Conservation (phyloP, 169 alveolate species). For the Cryptosporidium muris region DNA sequence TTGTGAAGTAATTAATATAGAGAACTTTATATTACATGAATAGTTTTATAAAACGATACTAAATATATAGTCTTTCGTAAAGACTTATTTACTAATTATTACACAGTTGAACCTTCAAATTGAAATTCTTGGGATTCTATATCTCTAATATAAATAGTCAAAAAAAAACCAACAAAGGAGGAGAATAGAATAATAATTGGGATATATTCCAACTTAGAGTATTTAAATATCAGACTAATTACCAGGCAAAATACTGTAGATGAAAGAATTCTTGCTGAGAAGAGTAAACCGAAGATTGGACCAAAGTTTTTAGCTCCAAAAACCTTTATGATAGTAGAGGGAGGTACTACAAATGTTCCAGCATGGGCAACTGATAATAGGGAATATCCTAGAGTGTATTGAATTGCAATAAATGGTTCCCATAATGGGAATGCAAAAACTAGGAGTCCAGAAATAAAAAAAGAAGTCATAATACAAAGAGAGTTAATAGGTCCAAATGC, state of each 20-base stretch:
- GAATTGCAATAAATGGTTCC: conserved; percentile 17
- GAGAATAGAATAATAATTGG: conserved; percentile 46
- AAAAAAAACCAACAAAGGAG: conserved; percentile 52
- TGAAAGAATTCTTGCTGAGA: conserved; percentile 44
- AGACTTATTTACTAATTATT: too few species aligned
- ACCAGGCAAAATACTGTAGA: conserved; percentile 38
- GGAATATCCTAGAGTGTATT: conserved; percentile 31
- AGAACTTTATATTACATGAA: too few species aligned
- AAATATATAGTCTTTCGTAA: too few species aligned
- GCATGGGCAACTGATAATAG: conserved; percentile 61
- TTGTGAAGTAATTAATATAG: too few species aligned
- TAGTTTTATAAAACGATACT: too few species aligned
- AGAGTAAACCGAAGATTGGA: conserved; percentile 12
- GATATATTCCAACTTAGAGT: conserved; percentile 9
- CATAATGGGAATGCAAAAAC: conserved; percentile 29
- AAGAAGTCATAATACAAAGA: conserved; percentile 19
- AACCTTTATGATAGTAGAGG: conserved; percentile 13
- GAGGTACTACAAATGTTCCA: conserved; percentile 40
- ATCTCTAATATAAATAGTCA: conserved; percentile 43
- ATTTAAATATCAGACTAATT: conserved; percentile 12
- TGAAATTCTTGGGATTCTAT: background rate
- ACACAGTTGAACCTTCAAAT: too few species aligned
- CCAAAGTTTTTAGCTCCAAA: background rate
- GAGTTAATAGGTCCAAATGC: conserved; percentile 34
- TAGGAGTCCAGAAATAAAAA: conserved; percentile 25